These are phyloP conservation scores for Salicornia ramosissima DNA, from an alignment of 148 eudicot genomes.

Conservation along the genomic window DNA sequence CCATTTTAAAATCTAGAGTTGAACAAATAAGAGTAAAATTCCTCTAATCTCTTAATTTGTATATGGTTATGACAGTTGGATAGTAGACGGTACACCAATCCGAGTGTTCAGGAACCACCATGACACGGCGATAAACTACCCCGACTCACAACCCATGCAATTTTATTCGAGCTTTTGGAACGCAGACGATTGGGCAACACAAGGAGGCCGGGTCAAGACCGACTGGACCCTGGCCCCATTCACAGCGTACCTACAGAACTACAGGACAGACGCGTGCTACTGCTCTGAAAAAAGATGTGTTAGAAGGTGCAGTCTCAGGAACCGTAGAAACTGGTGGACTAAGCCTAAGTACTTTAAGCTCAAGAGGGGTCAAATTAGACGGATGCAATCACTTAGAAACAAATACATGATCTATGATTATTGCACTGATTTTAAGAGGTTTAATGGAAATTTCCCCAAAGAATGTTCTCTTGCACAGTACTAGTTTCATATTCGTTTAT, in stretches of 20 bases:
- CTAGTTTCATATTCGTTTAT: too few species aligned
- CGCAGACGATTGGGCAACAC: slow-evolving; percentile 72
- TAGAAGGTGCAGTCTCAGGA: slow-evolving; percentile 31
- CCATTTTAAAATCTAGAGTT: too few species aligned
- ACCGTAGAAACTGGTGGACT: slow-evolving; percentile 43
- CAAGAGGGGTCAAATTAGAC: slow-evolving; percentile 27
- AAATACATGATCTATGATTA: slow-evolving; percentile 57
- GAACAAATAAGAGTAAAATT: too few species aligned
- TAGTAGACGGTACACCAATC: slow-evolving; percentile 49
- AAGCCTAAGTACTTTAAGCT: slow-evolving; percentile 21
- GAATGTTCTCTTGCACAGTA: slow-evolving; percentile 50
- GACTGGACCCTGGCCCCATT: slow-evolving; percentile 60
- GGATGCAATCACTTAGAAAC: slow-evolving; percentile 40
- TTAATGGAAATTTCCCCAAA: slow-evolving; percentile 39
- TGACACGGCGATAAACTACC: slow-evolving; percentile 41
- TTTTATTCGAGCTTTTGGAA: slow-evolving; percentile 60
- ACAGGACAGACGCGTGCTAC: slow-evolving; percentile 43
- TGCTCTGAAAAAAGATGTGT: slow-evolving; percentile 43
- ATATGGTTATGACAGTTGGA: slow-evolving; percentile 37
- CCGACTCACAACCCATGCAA: slow-evolving; percentile 49
- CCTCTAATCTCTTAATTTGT: too few species aligned
- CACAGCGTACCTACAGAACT: slow-evolving; percentile 31
- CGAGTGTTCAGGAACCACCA: slow-evolving; percentile 60
- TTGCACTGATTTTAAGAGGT: slow-evolving; percentile 45
- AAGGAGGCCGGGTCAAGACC: slow-evolving; percentile 51